These are phyloP conservation scores for Auricularia cornea DNA, from an alignment of 768 basidiomycete species.

Conservation along the genomic window DNA sequence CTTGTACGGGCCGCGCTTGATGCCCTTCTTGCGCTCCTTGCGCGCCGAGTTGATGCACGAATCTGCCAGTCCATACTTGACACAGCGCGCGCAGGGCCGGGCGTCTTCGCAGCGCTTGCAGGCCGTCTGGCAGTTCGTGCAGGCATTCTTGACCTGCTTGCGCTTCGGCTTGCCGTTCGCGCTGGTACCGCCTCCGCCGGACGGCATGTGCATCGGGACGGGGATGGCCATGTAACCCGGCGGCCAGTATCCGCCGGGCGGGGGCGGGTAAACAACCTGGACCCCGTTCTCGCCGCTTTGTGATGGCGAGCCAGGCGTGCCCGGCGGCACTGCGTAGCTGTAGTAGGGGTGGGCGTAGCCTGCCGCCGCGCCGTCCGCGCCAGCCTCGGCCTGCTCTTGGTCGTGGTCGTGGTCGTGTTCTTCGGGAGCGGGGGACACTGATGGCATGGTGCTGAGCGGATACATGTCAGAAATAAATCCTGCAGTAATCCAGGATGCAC, in stretches of 20 bases:
- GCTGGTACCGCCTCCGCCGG: conserved; percentile 12
- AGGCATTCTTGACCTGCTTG: conserved; percentile 56
- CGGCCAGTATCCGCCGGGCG: neutral
- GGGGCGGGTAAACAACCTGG: neutral
- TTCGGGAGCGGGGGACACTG: neutral
- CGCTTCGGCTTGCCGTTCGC: conserved; percentile 30
- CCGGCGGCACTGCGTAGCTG: neutral
- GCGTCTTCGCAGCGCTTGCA: conserved; percentile 51
- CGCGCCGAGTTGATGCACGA: conserved; percentile 52
- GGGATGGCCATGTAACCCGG: conserved; percentile 14
- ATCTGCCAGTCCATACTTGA: conserved; percentile 51
- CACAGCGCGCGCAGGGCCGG: conserved; percentile 55
- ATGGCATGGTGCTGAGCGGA: neutral
- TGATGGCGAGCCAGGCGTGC: neutral
- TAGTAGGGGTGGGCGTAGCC: neutral
- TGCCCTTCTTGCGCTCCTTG: conserved; percentile 56
- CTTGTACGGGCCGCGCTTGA: conserved; percentile 47
- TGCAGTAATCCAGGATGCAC: too few species aligned
- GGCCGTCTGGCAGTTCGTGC: conserved; percentile 49
- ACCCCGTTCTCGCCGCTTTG: neutral
- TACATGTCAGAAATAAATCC: too few species aligned
- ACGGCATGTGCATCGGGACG: conserved; percentile 17
- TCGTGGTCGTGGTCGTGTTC: neutral
- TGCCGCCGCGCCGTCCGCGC: neutral
- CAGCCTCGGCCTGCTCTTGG: neutral